Evolutionary conservation across 2,329 filamentous ascomycete species (phyloP).

Genomic region (Ophiostoma montium): DNA sequence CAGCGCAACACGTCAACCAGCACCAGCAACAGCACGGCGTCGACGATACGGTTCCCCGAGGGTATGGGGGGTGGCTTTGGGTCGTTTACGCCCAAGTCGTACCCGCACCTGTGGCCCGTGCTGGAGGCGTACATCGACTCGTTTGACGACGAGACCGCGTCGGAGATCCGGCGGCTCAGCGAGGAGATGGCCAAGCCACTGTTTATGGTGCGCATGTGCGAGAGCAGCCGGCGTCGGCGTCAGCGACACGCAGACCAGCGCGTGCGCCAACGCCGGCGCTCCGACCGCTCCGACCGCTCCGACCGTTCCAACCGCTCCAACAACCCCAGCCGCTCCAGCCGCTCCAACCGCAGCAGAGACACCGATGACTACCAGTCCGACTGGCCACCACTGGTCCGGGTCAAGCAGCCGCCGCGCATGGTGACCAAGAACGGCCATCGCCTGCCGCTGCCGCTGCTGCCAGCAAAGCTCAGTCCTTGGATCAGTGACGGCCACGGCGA

Average conservation of each 20-base stretch:
- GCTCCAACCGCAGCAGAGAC: no score
- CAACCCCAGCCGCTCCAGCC: no score
- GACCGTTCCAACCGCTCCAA: background rate
- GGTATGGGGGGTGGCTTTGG: background rate
- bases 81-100: background rate
- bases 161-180: slow-evolving; percentile 4
- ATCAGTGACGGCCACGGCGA: no score
- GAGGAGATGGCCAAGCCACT: slow-evolving; percentile 2
- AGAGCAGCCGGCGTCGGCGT: slow-evolving; percentile 3
- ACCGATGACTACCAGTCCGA: background rate
- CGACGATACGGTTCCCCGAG: background rate
- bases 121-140: slow-evolving; percentile 30
- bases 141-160: slow-evolving; percentile 7
- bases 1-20: background rate
- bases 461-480: slow-evolving; percentile 2
- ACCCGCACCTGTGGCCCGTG: slow-evolving; percentile 19
- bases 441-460: slow-evolving; percentile 11
- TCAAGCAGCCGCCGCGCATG: slow-evolving; percentile 7
- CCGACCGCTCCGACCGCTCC: background rate
- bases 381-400: background rate
- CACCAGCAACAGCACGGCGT: background rate
- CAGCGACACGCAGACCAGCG: background rate
- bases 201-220: slow-evolving; percentile 7
- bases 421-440: slow-evolving; percentile 11
- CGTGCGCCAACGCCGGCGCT: background rate